A percentile compares a stretch with the other conserved stretches of the same genome.
phyloP scores from a whole-genome alignment of 495 filamentous ascomycete genomes.

The Jackrogersella minutella region DNA sequence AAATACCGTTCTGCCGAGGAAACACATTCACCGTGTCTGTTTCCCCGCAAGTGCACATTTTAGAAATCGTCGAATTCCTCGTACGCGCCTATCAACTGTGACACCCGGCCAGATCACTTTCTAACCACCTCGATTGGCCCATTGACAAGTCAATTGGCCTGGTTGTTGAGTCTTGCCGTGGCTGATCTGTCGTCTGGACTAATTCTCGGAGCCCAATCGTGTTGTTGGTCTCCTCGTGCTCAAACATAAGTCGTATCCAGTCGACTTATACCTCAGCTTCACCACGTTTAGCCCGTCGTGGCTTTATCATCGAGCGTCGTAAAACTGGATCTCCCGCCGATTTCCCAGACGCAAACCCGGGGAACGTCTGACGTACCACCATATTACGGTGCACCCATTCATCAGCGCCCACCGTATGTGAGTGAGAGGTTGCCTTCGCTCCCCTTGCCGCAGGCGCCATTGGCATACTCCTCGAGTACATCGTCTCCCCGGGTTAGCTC shows the following conservation, averaged over 20 bases:
- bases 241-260: slow-evolving; percentile 26
- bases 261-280: slow-evolving; percentile 30
- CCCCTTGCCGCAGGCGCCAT: slow-evolving; percentile 70
- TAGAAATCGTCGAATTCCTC: slow-evolving; percentile 22
- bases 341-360: slow-evolving; percentile 90
- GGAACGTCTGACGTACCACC: slow-evolving; percentile 76
- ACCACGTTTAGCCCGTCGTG: slow-evolving; percentile 47
- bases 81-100: slow-evolving; percentile 25
- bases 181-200: slow-evolving; percentile 1
- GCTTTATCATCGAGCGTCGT: slow-evolving; percentile 66
- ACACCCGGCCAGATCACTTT: slow-evolving; percentile 8
- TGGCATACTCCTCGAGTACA: slow-evolving; percentile 68
- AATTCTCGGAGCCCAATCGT: slow-evolving; percentile 27
- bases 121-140: slow-evolving; percentile 15
- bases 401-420: slow-evolving; percentile 69
- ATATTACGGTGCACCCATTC: slow-evolving; percentile 78
- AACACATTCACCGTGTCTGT: slow-evolving; percentile 22
- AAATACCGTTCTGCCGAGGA: slow-evolving; percentile 25
- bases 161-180: not conserved
- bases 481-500: slow-evolving; percentile 76
- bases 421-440: slow-evolving; percentile 83
- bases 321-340: slow-evolving; percentile 98
- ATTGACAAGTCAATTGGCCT: slow-evolving; percentile 31
- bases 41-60: slow-evolving; percentile 30
- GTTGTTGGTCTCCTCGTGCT: slow-evolving; percentile 27